A percentile compares a stretch with the other conserved stretches of the same genome.
Evolutionary conservation across 2,329 filamentous ascomycete species (phyloP).

Genomic region (Helicocarpus griseus): DNA sequence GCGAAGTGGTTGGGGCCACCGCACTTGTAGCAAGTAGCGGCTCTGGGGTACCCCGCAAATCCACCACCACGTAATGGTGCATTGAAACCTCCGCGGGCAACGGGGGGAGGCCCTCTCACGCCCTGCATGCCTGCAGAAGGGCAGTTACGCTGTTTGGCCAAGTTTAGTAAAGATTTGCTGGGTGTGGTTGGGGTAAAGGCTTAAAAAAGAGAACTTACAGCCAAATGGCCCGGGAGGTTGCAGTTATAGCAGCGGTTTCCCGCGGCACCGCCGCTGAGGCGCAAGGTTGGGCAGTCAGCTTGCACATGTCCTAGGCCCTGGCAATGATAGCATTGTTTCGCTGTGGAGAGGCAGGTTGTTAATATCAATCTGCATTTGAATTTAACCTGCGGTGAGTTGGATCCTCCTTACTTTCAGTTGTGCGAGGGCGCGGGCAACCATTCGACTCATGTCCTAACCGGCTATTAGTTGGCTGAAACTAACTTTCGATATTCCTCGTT

Average conservation of each 20-base stretch:
- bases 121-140: slow-evolving; percentile 43
- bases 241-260: slow-evolving; percentile 95
- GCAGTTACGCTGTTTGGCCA: slow-evolving; percentile 24
- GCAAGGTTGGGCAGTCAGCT: slow-evolving; percentile 94
- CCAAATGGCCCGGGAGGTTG: slow-evolving; percentile 83
- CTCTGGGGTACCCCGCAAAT: slow-evolving; percentile 49
- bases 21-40: slow-evolving; percentile 57
- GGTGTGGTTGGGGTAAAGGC: too few relatives aligned
- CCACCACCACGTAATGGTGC: slow-evolving; percentile 65
- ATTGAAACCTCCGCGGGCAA: slow-evolving; percentile 56
- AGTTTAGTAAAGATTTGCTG: too few relatives aligned
- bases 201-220: slow-evolving; percentile 47
- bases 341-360: slow-evolving; percentile 32
- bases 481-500: slow-evolving; percentile 12
- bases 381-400: background rate
- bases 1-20: slow-evolving; percentile 94
- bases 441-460: slow-evolving; percentile 82
- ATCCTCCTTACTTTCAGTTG: slow-evolving; percentile 65
- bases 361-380: slow-evolving; percentile 11
- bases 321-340: slow-evolving; percentile 99
- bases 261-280: slow-evolving; percentile 68
- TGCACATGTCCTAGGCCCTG: slow-evolving; percentile 97
- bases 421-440: slow-evolving; percentile 90
- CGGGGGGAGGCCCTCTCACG: slow-evolving; percentile 56
- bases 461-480: slow-evolving; percentile 6